These are phyloP conservation scores for Orbilia blumenaviensis DNA, from an alignment of 2,329 filamentous ascomycete genomes.

Conservation along the genomic window DNA sequence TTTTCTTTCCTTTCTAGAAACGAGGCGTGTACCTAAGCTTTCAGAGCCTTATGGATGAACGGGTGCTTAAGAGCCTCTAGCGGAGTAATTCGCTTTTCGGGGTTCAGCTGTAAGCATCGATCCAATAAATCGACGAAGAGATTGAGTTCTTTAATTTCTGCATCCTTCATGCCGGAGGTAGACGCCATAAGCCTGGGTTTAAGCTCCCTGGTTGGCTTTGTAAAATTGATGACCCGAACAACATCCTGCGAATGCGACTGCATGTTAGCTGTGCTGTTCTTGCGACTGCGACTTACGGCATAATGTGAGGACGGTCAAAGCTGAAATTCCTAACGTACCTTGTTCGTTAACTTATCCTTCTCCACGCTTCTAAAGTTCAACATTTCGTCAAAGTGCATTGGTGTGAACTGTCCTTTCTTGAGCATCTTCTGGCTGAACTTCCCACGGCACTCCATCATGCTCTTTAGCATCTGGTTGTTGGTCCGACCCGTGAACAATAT, in stretches of 20 bases:
- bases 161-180: constrained; percentile 76
- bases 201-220: constrained; percentile 82
- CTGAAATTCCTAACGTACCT: constrained; percentile 66
- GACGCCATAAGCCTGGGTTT: constrained; percentile 80
- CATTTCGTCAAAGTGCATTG: constrained; percentile 83
- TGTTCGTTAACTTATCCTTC: constrained; percentile 84
- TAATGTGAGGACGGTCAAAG: constrained; percentile 6
- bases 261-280: constrained; percentile 8
- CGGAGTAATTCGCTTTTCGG: constrained; percentile 89
- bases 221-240: constrained; percentile 72
- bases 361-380: constrained; percentile 86
- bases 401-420: constrained; percentile 78
- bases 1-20: too few species aligned
- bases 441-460: constrained; percentile 94
- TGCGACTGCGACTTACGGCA: constrained; percentile 6
- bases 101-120: constrained; percentile 86
- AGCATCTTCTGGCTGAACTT: constrained; percentile 90
- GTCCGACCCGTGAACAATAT: constrained; percentile 93
- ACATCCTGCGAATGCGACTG: constrained; percentile 66
- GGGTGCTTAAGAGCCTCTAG: constrained; percentile 86
- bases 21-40: constrained; percentile 24
- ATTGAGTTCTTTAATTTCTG: constrained; percentile 78
- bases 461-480: constrained; percentile 98
- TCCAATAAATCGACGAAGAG: constrained; percentile 88
- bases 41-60: constrained; percentile 69